Conservation (phyloP, 2,329 filamentous ascomycete species). For the Cladophialophora chaetospira region DNA sequence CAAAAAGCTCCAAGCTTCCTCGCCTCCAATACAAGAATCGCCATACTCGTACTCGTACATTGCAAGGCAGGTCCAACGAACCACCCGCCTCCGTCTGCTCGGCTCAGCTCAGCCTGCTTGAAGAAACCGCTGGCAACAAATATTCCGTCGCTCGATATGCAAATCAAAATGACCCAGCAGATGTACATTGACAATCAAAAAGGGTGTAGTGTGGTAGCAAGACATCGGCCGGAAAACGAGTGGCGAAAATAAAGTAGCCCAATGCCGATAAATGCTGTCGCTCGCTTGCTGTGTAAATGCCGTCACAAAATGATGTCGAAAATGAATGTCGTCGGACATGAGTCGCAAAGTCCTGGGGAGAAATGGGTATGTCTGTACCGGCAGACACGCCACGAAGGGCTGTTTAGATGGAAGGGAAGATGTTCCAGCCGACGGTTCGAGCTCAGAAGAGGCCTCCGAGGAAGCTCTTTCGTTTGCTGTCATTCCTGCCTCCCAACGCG, state of each 20-base stretch:
- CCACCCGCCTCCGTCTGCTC: not conserved
- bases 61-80: not conserved
- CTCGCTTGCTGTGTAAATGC: slow-evolving; percentile 1
- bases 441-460: slow-evolving; percentile 30
- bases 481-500: slow-evolving; percentile 23
- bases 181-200: not conserved
- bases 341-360: not conserved
- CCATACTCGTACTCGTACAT: slow-evolving; percentile 5
- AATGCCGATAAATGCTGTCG: not conserved
- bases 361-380: slow-evolving; percentile 1
- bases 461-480: slow-evolving; percentile 33
- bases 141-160: not conserved
- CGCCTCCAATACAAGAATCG: slow-evolving; percentile 5
- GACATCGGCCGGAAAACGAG: slow-evolving; percentile 6
- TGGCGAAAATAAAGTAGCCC: slow-evolving; percentile 1
- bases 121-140: not conserved
- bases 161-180: not conserved
- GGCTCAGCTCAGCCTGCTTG: slow-evolving; percentile 7
- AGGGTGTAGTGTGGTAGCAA: not conserved
- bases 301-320: not conserved
- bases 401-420: too few species aligned
- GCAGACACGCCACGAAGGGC: not conserved
- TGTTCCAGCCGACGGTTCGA: too few species aligned
- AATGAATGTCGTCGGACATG: too few species aligned
- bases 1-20: slow-evolving; percentile 2